A percentile compares a stretch with the other conserved stretches of the same genome.
Conservation (phyloP, 768 basidiomycete species). For the Termitomyces sp. region DNA sequence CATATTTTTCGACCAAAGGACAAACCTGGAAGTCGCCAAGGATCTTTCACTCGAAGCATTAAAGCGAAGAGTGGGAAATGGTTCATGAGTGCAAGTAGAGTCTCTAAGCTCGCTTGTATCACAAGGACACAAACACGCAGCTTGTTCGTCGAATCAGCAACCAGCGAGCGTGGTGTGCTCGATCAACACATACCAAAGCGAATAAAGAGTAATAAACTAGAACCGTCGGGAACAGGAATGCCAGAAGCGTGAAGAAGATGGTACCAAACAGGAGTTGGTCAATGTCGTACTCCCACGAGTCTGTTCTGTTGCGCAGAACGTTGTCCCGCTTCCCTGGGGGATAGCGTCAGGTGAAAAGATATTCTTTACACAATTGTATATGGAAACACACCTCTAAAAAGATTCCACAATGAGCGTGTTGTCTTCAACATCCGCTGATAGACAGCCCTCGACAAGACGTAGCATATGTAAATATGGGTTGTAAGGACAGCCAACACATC, state of each 20-base stretch:
- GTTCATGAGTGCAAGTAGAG: slow-evolving; percentile 74
- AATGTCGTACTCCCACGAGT: slow-evolving; percentile 85
- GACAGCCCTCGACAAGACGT: slow-evolving; percentile 53
- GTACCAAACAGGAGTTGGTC: slow-evolving; percentile 96
- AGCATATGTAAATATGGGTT: slow-evolving; percentile 65
- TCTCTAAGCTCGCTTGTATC: slow-evolving; percentile 58
- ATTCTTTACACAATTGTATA: not conserved
- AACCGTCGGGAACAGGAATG: slow-evolving; percentile 82
- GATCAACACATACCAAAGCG: slow-evolving; percentile 40
- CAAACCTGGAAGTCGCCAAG: slow-evolving; percentile 73
- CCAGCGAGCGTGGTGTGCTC: slow-evolving; percentile 56
- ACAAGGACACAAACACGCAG: slow-evolving; percentile 48
- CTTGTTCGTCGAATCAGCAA: slow-evolving; percentile 23
- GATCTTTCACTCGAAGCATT: slow-evolving; percentile 80
- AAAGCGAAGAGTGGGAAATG: slow-evolving; percentile 90
- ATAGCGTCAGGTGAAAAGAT: not conserved
- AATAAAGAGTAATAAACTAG: slow-evolving; percentile 84
- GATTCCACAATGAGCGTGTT: slow-evolving; percentile 72
- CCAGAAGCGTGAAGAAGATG: slow-evolving; percentile 59
- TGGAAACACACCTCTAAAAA: slow-evolving; percentile 68
- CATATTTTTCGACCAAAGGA: not conserved
- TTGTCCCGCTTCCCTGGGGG: slow-evolving; percentile 83
- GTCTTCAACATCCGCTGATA: slow-evolving; percentile 56
- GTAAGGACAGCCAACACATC: slow-evolving; percentile 68
- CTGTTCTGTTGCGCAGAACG: slow-evolving; percentile 78